Evolutionary conservation across 2,329 filamentous ascomycete species (phyloP), one percentile per base, ranked within the genome.

Genomic region (Exophiala lecanii-corni): DNA sequence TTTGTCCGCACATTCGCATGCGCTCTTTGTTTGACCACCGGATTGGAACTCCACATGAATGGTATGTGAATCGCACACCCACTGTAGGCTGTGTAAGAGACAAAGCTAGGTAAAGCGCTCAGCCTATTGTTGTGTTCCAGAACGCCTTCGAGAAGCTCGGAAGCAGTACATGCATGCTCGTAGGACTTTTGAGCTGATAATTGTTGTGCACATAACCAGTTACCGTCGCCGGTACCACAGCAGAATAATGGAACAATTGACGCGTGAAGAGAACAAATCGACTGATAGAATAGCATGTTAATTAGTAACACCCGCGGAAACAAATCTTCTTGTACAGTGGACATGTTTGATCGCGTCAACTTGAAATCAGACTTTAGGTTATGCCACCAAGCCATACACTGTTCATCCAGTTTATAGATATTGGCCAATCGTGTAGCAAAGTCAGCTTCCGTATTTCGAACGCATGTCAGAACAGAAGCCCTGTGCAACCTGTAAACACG

Each of bases 201-300:
- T 5, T 48, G 45, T 36, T 36, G 19, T 4, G 40, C 10, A 20
- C 17, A 21, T n/a, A 21, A 15, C 45, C 45, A 48, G n/a, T 31
- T 37, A 17, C n/a, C 17, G 16, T 44, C 45, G 17, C 30, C 26
- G 0, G 30, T 2, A 16, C 20, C 40, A 35, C 45, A 48, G 6
- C 28, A 48, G 32, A 48, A 48, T 9, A 48, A 25, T n/a, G 45
- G 45, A 1, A 48, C 21, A 6, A 48, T 17, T 3, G 45, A 48
- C 16, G 45, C 45, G 17, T 48, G 45, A 5, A 48, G 18, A 9
- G 36, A 30, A 41, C 45, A 19, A 2, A 48, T 13, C 5, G 40
- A 40, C 23, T 48, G 45, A 17, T 48, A 31, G 21, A 40, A 48
- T 7, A 43, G 16, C 4, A 33, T 9, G 28, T 48, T 43, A 7